Conservation (phyloP, 1,284 basidiomycete species). For the Hemileia vastatrix region DNA sequence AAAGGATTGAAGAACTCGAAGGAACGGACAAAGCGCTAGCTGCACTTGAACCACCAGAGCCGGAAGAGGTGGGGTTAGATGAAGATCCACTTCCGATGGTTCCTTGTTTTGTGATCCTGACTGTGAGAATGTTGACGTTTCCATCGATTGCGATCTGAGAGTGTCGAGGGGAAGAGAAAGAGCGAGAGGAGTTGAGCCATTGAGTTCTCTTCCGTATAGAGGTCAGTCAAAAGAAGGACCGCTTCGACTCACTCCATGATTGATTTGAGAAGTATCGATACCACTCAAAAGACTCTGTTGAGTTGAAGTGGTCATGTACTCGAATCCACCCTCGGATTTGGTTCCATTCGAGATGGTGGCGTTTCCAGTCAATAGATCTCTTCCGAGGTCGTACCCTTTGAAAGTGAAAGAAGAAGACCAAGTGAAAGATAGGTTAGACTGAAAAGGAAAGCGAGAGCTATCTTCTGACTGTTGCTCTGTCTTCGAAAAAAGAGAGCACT, state of each 20-base stretch:
- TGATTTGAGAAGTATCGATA: no score
- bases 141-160: conserved; percentile 33
- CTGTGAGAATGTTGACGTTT: conserved; percentile 33
- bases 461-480: no score
- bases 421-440: no score
- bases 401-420: no score
- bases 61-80: neutral
- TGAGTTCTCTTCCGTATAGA: neutral
- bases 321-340: no score
- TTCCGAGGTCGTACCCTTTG: conserved; percentile 33
- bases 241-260: no score
- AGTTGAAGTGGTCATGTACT: no score
- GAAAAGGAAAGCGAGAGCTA: no score
- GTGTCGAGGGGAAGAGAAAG: neutral
- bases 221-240: no score
- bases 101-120: conserved; percentile 33
- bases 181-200: neutral
- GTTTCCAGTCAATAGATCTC: conserved; percentile 36
- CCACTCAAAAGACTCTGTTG: no score
- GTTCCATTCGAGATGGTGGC: no score
- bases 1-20: neutral
- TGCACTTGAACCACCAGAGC: neutral
- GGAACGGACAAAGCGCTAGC: neutral
- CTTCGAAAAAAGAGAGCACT: no score
- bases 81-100: conserved; percentile 24